Percentiles rank a stretch among this genome's conserved stretches.
Evolutionary conservation across 306 rosid species (phyloP).

Genomic region (Quillaja saponaria): DNA sequence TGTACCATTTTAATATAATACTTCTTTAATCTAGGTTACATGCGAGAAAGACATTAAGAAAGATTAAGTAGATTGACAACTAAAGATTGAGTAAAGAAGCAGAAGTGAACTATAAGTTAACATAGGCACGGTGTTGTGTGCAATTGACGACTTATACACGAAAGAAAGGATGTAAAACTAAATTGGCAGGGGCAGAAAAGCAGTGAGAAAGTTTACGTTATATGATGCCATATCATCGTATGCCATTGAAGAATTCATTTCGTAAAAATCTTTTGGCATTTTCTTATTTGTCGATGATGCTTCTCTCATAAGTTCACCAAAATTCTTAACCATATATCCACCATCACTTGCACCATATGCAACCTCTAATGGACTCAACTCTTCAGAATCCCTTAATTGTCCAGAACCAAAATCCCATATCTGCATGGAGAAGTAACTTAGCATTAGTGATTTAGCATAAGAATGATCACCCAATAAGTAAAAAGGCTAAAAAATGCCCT

Average conservation of each 20-base stretch:
- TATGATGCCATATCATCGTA: constrained; percentile 37
- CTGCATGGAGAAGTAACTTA: constrained; percentile 38
- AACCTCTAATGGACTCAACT: constrained; percentile 40
- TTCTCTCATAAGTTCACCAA: constrained; percentile 48
- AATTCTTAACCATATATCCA: constrained; percentile 47
- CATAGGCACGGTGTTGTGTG: background rate
- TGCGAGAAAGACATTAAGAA: background rate
- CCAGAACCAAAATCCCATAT: constrained; percentile 72
- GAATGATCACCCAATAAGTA: background rate
- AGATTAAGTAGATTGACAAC: background rate
- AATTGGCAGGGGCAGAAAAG: background rate
- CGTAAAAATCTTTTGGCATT: constrained; percentile 44
- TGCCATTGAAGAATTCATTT: constrained; percentile 34
- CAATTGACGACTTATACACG: background rate
- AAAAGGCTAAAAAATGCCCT: background rate
- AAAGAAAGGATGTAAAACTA: background rate
- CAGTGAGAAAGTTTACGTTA: constrained; percentile 40
- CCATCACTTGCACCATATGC: constrained; percentile 38
- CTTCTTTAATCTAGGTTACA: background rate
- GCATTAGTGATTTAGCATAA: background rate
- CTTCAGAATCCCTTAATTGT: constrained; percentile 43
- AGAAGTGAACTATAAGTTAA: too few relatives aligned
- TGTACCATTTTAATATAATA: background rate
- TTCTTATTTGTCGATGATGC: constrained; percentile 37
- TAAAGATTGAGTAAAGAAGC: too few relatives aligned